Conservation (phyloP, 208 protist genomes). For the Crithidia fasciculata region DNA sequence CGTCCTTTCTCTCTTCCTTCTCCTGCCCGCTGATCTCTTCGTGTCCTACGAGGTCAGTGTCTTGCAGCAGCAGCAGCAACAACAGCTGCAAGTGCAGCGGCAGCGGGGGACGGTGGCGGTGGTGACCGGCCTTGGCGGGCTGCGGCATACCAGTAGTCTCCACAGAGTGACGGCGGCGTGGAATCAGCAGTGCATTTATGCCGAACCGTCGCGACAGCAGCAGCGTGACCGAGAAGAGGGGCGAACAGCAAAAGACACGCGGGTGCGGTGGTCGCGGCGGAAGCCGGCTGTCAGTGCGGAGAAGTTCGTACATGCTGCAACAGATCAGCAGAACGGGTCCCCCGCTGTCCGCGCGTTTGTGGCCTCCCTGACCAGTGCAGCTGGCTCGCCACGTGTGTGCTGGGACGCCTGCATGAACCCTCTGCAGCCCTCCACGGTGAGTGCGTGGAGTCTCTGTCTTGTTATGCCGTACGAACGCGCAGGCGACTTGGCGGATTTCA, state of each 20-base stretch:
- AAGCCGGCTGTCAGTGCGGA: too few species aligned
- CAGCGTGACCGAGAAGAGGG: not conserved
- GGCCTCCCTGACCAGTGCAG: not conserved
- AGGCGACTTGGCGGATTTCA: constrained; percentile 28
- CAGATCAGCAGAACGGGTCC: not conserved
- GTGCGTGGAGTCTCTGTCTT: constrained; percentile 38
- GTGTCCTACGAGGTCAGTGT: constrained; percentile 72
- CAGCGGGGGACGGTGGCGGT: not conserved
- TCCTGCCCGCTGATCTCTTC: constrained; percentile 72
- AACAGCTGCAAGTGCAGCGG: not conserved
- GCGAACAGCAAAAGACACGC: not conserved
- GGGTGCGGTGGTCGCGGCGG: not conserved
- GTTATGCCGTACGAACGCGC: constrained; percentile 39
- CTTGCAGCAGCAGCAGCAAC: constrained; percentile 18
- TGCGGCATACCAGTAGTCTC: not conserved
- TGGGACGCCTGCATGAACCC: constrained; percentile 32
- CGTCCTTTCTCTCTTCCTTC: constrained; percentile 55
- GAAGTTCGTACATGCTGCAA: not conserved
- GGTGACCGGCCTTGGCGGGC: not conserved
- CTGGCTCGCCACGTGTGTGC: constrained; percentile 22
- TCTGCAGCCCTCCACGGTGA: constrained; percentile 21
- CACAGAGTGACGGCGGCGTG: constrained; percentile 14
- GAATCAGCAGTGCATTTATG: constrained; percentile 19
- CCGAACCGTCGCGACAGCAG: not conserved
- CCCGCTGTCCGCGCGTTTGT: constrained; percentile 8